Evolutionary conservation across 371 early-diverging fungal species (phyloP).

Genomic region (Circinella minor): DNA sequence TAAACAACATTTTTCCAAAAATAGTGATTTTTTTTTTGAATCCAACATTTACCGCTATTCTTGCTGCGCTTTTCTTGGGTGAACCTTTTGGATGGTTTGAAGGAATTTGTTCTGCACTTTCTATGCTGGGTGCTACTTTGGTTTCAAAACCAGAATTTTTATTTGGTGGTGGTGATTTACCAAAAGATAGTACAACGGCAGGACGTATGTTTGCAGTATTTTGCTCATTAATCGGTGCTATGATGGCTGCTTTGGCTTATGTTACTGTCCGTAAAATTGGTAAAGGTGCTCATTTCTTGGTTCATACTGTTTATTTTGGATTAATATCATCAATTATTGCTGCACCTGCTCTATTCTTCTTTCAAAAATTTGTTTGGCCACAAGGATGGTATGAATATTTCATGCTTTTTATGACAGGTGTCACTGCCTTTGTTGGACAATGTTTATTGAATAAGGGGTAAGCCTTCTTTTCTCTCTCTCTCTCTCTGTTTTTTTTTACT

Average conservation of each 20-base stretch:
- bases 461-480: background rate
- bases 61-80: slow-evolving; percentile 61
- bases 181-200: slow-evolving; percentile 14
- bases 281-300: slow-evolving; percentile 67
- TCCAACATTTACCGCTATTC: slow-evolving; percentile 75
- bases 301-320: slow-evolving; percentile 81
- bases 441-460: slow-evolving; percentile 73
- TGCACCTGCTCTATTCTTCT: slow-evolving; percentile 36
- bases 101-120: slow-evolving; percentile 51
- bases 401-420: slow-evolving; percentile 54
- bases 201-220: slow-evolving; percentile 44
- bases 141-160: slow-evolving; percentile 70
- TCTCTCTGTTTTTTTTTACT: background rate
- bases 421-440: slow-evolving; percentile 74
- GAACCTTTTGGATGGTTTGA: slow-evolving; percentile 70
- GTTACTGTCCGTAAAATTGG: slow-evolving; percentile 77
- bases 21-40: slow-evolving; percentile 73
- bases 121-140: slow-evolving; percentile 68
- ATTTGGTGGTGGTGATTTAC: slow-evolving; percentile 39
- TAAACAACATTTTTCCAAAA: background rate
- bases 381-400: slow-evolving; percentile 33
- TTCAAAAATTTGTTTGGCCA: slow-evolving; percentile 28
- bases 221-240: slow-evolving; percentile 63
- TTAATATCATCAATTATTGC: slow-evolving; percentile 47
- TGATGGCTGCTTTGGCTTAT: slow-evolving; percentile 71